phyloP scores from a whole-genome alignment of 768 basidiomycete genomes.

The Cystofilobasidium macerans region DNA sequence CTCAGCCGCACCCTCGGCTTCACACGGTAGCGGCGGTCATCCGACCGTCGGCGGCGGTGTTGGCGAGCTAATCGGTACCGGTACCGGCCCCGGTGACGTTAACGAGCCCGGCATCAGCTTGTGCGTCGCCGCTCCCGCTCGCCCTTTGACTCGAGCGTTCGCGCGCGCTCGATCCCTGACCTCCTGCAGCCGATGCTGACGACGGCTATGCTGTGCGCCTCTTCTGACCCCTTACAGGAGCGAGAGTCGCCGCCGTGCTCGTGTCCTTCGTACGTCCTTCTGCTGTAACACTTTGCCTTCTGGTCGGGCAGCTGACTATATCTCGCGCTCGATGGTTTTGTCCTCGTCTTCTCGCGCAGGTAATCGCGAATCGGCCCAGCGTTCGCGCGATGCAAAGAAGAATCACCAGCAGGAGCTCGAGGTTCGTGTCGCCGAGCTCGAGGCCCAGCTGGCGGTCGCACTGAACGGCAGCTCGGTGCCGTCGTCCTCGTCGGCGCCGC shows the following conservation, averaged over 20 bases:
- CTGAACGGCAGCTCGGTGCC: not conserved
- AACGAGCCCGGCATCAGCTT: constrained; percentile 24
- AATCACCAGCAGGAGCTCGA: constrained; percentile 23
- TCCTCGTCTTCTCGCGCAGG: not conserved
- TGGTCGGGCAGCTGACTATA: not conserved
- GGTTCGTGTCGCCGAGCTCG: constrained; percentile 18
- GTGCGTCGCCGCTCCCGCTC: constrained; percentile 6
- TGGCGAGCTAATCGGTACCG: constrained; percentile 12
- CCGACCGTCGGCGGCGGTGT: not conserved
- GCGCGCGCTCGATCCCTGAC: no score
- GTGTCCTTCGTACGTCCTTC: constrained; percentile 24
- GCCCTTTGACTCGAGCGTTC: not conserved
- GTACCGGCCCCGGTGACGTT: constrained; percentile 21
- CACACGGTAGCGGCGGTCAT: not conserved
- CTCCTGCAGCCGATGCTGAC: no score
- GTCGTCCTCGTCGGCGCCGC: not conserved
- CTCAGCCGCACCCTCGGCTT: no score
- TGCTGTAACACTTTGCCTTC: not conserved
- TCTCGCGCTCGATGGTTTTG: not conserved
- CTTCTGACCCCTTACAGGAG: constrained; percentile 6
- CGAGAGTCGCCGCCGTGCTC: constrained; percentile 20
- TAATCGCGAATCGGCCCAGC: constrained; percentile 25
- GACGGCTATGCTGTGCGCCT: no score
- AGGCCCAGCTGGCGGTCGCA: constrained; percentile 2
- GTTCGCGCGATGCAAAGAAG: constrained; percentile 26